These are phyloP conservation scores for Zasmidium cellare DNA, from an alignment of 2,329 filamentous ascomycete species.

Conservation along the genomic window DNA sequence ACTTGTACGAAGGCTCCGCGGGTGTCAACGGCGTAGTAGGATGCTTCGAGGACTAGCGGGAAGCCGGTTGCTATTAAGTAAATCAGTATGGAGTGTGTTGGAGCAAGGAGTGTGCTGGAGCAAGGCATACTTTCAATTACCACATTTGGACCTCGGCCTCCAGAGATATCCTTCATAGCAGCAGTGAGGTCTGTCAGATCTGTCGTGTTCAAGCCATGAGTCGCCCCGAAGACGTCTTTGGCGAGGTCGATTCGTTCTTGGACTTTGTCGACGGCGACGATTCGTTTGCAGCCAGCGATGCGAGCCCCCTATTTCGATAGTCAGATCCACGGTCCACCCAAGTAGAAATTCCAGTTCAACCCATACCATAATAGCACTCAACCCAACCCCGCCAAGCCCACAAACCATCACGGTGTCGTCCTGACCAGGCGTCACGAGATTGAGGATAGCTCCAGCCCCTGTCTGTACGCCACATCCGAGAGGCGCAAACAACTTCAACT, in stretches of 20 bases:
- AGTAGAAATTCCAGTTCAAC: too few relatives aligned
- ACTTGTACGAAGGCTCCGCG: constrained; percentile 49
- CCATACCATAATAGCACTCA: constrained; percentile 40
- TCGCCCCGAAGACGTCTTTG: constrained; percentile 38
- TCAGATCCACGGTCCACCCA: too few relatives aligned
- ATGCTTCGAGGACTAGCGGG: constrained; percentile 17
- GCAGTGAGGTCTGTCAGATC: constrained; percentile 26
- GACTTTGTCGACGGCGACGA: constrained; percentile 41
- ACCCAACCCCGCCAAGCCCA: constrained; percentile 27
- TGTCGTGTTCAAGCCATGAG: constrained; percentile 40
- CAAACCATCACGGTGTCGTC: constrained; percentile 25
- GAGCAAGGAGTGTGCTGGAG: too few relatives aligned
- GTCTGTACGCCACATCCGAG: constrained; percentile 32
- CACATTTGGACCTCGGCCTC: constrained; percentile 41
- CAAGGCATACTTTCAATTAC: constrained; percentile 42
- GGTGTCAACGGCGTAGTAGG: constrained; percentile 19
- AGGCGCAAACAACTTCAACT: constrained; percentile 26
- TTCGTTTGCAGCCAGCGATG: constrained; percentile 31
- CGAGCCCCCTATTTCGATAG: constrained; percentile 28
- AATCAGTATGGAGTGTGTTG: too few relatives aligned
- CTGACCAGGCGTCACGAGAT: constrained; percentile 23
- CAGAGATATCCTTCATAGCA: constrained; percentile 33
- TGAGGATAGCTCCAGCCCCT: constrained; percentile 28
- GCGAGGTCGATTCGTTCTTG: constrained; percentile 38
- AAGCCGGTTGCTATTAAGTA: constrained; percentile 24